Percentiles rank a stretch among this genome's conserved stretches.
Conservation (phyloP, 1,284 basidiomycete species). For the Cryptococcus sp. region DNA sequence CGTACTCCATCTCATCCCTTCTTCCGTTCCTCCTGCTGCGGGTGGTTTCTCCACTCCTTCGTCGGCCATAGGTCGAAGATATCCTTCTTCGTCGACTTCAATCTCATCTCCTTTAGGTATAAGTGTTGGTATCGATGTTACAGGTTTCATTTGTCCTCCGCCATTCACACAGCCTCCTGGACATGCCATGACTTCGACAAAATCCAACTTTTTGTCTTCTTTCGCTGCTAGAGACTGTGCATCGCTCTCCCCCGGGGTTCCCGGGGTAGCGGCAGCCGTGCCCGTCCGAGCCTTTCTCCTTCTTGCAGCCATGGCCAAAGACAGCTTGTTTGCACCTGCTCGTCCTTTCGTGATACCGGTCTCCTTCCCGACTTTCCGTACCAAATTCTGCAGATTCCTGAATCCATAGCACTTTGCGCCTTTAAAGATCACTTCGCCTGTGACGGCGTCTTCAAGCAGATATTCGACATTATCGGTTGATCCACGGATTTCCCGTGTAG, state of each 20-base stretch:
- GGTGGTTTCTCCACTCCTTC: slow-evolving; percentile 32
- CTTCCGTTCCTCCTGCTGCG: slow-evolving; percentile 42
- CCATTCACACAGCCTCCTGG: slow-evolving; percentile 97
- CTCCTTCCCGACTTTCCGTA: slow-evolving; percentile 84
- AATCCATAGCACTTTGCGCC: slow-evolving; percentile 97
- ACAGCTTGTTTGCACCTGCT: slow-evolving; percentile 47
- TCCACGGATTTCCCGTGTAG: slow-evolving; percentile 59
- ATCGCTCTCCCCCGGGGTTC: slow-evolving; percentile 8
- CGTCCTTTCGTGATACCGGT: slow-evolving; percentile 65
- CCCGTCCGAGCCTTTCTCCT: slow-evolving; percentile 43
- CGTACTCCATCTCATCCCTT: slow-evolving; percentile 46
- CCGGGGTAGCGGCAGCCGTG: slow-evolving; percentile 20
- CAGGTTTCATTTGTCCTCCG: slow-evolving; percentile 82
- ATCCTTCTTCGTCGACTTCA: slow-evolving; percentile 59
- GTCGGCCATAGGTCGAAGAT: slow-evolving; percentile 55
- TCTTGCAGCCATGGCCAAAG: slow-evolving; percentile 45
- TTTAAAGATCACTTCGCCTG: slow-evolving; percentile 69
- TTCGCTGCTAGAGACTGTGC: slow-evolving; percentile 15
- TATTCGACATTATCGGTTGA: slow-evolving; percentile 63
- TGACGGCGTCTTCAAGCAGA: slow-evolving; percentile 52
- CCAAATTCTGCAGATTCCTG: slow-evolving; percentile 94
- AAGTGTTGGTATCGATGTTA: background rate
- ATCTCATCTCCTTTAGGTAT: slow-evolving; percentile 1
- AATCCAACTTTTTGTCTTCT: slow-evolving; percentile 71
- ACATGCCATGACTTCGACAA: slow-evolving; percentile 99